Base-by-base conservation (phyloP, 345 rosid genomes). In the Rubroshorea leprosula region DNA sequence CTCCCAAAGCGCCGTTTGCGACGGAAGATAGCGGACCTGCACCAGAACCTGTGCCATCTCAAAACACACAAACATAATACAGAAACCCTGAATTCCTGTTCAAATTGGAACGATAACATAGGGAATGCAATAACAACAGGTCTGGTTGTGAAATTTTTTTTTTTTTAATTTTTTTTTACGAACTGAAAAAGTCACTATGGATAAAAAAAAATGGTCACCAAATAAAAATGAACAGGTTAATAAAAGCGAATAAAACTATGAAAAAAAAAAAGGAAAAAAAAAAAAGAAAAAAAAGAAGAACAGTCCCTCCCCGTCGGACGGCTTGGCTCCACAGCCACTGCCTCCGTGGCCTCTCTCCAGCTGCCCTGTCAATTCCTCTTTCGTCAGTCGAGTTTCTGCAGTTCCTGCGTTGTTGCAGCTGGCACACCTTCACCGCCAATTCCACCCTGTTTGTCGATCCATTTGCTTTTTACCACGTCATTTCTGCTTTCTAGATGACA, bases 391-490 rank as follows among this genome's bases (percentile, higher is more conserved):
- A 57, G 51, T 26, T 58, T 61, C 35, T 67, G 74, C 14, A 61
- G 65, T 60, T 61, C 83, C 14, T 74, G 69, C 23, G 19, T 55
- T 26, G 59, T 77, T 58, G 58, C 71, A 5, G 57, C 80, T 45
- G 22, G 69, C n/a, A 76, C 54, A 68, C 81, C 55, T 73, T 85
- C 66, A 79, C 72, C 61, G 76, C 75, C 62, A 78, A 80, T 62
- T 77, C 84, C 0, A 71, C 75, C 73, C 89, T 74, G 87, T 82
- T 51, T 45, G 74, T 61, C 64, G 21, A 58, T 66, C 55, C 67
- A 16, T 56, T 67, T 18, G 14, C n/a, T n/a, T n/a, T n/a, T n/a
- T n/a, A n/a, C n/a, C n/a, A n/a, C n/a, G n/a, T n/a, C n/a, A n/a
- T n/a, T n/a, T n/a, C n/a, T n/a, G n/a, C n/a, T n/a, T n/a, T n/a